A percentile compares a stretch with the other conserved stretches of the same genome.
Evolutionary conservation across 306 rosid genomes (phyloP).

Genomic region (Malus sylvestris): DNA sequence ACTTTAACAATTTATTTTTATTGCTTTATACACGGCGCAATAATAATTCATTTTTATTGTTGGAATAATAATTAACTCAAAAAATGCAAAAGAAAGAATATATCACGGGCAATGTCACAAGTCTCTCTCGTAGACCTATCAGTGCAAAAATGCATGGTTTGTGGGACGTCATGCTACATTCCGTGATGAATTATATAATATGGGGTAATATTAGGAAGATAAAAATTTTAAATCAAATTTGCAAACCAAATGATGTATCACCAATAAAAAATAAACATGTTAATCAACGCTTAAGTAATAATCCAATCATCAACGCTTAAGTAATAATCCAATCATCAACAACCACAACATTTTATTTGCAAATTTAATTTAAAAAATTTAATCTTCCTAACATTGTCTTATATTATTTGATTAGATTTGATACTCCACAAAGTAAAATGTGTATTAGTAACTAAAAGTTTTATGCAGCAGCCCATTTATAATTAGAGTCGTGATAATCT

Average conservation of each 20-base stretch:
- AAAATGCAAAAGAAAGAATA: conserved; percentile 19
- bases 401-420: not conserved
- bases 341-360: too few species aligned
- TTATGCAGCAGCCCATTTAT: not conserved
- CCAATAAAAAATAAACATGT: too few species aligned
- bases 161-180: conserved; percentile 30
- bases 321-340: too few species aligned
- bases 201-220: too few species aligned
- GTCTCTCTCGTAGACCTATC: conserved; percentile 15
- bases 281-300: too few species aligned
- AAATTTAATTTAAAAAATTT: too few species aligned
- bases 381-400: too few species aligned
- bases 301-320: too few species aligned
- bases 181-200: not conserved
- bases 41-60: not conserved
- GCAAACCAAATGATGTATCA: too few species aligned
- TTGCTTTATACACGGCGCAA: conserved; percentile 33
- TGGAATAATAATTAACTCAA: conserved; percentile 25
- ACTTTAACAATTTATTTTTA: too few species aligned
- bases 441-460: not conserved
- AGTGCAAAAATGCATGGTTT: conserved; percentile 27
- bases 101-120: conserved; percentile 18
- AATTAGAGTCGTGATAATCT: conserved; percentile 17
- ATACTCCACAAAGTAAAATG: not conserved
- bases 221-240: too few species aligned